Evolutionary conservation across 306 rosid genomes (phyloP).

Genomic region (Malus sieversii): DNA sequence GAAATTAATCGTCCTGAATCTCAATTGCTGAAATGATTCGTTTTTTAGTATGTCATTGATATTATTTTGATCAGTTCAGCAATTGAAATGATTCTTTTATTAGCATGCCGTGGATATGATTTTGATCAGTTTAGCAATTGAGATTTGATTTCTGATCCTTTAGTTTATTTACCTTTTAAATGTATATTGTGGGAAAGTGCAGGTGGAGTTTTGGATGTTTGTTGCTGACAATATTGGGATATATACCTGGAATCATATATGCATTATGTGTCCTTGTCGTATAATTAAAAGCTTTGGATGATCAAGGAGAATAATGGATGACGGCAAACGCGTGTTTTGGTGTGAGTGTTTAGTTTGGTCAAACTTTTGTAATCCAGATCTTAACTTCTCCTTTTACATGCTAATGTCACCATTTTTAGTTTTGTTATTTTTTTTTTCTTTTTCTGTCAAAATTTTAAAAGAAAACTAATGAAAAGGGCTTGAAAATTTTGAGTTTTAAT

Average conservation of each 20-base stretch:
- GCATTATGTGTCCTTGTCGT: constrained; percentile 56
- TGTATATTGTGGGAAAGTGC: constrained; percentile 6
- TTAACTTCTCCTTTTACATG: not conserved
- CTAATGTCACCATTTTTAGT: not conserved
- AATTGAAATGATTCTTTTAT: no score
- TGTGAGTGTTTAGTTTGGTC: not conserved
- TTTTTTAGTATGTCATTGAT: no score
- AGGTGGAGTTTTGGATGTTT: constrained; percentile 65
- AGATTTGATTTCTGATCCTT: no score
- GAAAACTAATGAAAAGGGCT: no score
- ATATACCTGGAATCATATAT: constrained; percentile 64
- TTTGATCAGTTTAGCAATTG: not conserved
- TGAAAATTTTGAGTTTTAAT: no score
- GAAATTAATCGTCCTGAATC: not conserved
- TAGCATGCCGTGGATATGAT: no score
- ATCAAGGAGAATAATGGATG: not conserved
- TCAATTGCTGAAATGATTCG: no score
- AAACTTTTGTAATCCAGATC: not conserved
- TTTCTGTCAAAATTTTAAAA: not conserved
- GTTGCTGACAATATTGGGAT: constrained; percentile 53
- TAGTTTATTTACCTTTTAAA: no score
- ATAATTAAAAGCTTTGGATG: constrained; percentile 7
- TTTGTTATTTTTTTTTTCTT: not conserved
- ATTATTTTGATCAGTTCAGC: not conserved
- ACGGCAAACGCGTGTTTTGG: not conserved